Conservation (phyloP, 306 rosid genomes). For the Prunus kanzakura region DNA sequence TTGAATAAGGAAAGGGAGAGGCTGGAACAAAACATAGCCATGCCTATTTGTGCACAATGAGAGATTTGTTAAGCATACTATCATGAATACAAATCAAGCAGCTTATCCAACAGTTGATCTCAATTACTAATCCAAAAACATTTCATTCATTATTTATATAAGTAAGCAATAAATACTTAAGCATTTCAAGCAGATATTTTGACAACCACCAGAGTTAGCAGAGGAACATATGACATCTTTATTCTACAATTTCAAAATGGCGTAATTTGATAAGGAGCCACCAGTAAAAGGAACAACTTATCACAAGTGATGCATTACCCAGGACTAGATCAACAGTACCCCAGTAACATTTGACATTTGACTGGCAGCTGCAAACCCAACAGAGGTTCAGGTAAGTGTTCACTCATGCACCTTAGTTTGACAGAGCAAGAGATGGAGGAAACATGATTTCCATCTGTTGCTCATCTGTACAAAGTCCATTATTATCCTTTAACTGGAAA, state of each 20-base stretch:
- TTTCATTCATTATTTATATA: background rate
- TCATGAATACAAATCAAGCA: background rate
- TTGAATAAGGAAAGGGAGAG: conserved; percentile 15
- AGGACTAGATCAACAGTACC: background rate
- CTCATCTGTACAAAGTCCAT: background rate
- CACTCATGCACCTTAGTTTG: background rate
- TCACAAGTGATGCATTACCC: background rate
- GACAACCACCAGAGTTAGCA: background rate
- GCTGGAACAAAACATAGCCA: conserved; percentile 2
- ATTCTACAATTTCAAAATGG: background rate
- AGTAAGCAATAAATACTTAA: background rate
- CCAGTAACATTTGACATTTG: background rate
- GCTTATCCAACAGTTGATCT: background rate
- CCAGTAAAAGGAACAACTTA: background rate
- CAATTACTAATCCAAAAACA: background rate
- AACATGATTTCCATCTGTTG: background rate
- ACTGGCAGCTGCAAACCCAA: background rate
- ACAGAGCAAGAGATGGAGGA: background rate
- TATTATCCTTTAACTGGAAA: background rate
- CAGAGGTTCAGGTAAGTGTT: background rate
- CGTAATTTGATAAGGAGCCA: background rate
- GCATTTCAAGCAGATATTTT: conserved; percentile 1
- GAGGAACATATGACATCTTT: background rate
- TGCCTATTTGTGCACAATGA: background rate
- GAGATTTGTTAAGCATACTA: background rate